Evolutionary conservation across 2,329 filamentous ascomycete species (phyloP).

Genomic region (Aureobasidium sp.): DNA sequence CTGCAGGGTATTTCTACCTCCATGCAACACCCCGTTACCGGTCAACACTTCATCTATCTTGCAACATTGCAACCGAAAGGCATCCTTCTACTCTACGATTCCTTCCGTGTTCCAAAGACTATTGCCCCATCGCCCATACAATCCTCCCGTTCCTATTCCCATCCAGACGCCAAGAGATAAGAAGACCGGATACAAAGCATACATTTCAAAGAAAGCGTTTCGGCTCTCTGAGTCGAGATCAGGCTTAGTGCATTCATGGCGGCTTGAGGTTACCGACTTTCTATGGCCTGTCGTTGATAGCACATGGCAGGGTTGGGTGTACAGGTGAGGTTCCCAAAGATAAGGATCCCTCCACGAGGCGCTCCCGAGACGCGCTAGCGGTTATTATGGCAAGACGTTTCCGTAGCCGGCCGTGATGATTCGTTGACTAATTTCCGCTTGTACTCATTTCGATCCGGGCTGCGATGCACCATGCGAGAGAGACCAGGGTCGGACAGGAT

Average conservation of each 20-base stretch:
- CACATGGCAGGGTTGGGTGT: conserved; percentile 3
- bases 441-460: not conserved
- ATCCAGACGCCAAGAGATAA: conserved; percentile 6
- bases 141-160: not conserved
- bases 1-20: conserved; percentile 10
- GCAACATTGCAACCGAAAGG: not conserved
- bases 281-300: not conserved
- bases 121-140: not conserved
- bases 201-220: conserved; percentile 4
- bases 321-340: conserved; percentile 1
- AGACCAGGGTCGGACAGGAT: not conserved
- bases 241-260: not conserved
- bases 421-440: conserved; percentile 10
- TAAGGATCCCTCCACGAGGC: conserved; percentile 12
- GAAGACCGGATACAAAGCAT: conserved; percentile 3
- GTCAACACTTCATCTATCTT: not conserved
- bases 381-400: conserved; percentile 8
- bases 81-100: conserved; percentile 2
- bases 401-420: not conserved
- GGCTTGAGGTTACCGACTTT: conserved; percentile 3
- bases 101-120: not conserved
- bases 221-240: not conserved
- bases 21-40: conserved; percentile 3
- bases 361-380: not conserved
- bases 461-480: not conserved